Conservation (phyloP, 1,284 basidiomycete species). For the Singerocomus inundabilis region DNA sequence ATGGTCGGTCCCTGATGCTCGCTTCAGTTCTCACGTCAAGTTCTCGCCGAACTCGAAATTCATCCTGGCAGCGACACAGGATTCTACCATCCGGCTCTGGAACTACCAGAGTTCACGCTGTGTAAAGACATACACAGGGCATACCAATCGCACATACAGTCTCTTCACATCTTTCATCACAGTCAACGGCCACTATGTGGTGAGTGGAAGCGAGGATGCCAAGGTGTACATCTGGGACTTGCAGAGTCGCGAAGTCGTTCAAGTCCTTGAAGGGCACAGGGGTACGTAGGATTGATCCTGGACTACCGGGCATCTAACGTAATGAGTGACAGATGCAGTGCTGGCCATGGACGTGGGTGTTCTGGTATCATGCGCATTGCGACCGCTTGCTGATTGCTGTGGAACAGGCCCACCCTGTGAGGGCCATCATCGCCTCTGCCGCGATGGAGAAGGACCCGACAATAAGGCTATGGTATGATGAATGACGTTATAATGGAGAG, state of each 20-base stretch:
- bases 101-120: constrained; percentile 90
- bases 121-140: constrained; percentile 89
- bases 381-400: constrained; percentile 9
- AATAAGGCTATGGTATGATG: constrained; percentile 76
- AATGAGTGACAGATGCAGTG: constrained; percentile 57
- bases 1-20: constrained; percentile 13
- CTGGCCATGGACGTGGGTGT: constrained; percentile 66
- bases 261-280: constrained; percentile 76
- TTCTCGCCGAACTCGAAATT: constrained; percentile 93
- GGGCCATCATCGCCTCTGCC: constrained; percentile 75
- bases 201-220: constrained; percentile 89
- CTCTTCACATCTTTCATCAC: constrained; percentile 61
- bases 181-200: constrained; percentile 60
- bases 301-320: constrained; percentile 11
- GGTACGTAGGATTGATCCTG: constrained; percentile 45
- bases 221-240: constrained; percentile 91
- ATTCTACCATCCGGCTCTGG: constrained; percentile 92
- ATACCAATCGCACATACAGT: constrained; percentile 80
- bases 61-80: constrained; percentile 86
- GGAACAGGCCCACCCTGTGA: constrained; percentile 67
- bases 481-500: constrained; percentile 18
- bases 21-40: constrained; percentile 69
- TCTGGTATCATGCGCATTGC: neutral
- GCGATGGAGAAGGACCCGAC: constrained; percentile 82
- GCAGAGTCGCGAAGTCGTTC: constrained; percentile 76